Conservation (phyloP, 2,329 filamentous ascomycete species). For the Botrytis tulipae region DNA sequence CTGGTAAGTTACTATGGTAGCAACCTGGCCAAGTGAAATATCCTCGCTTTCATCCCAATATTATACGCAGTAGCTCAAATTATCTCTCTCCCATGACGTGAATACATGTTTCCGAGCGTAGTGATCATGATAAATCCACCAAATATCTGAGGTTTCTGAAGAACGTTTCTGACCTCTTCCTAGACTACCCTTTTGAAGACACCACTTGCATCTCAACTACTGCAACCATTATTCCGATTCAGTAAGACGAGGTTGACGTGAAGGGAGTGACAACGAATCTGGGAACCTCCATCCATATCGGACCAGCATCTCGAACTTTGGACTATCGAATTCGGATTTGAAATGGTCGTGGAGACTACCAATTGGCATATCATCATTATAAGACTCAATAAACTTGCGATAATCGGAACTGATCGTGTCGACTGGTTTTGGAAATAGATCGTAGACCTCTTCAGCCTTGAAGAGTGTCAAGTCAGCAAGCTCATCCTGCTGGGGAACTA, state of each 20-base stretch:
- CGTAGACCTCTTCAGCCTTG: background rate
- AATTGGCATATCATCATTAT: background rate
- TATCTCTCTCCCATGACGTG: background rate
- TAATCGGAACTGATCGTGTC: rapidly evolving
- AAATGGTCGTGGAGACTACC: background rate
- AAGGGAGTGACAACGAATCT: background rate
- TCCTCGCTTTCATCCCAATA: background rate
- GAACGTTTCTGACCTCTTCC: background rate
- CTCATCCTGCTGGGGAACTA: background rate
- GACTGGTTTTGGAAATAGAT: background rate
- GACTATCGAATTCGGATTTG: background rate
- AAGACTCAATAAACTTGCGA: background rate
- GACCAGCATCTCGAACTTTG: background rate
- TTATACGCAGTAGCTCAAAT: background rate
- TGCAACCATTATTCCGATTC: background rate
- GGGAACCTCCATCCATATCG: background rate
- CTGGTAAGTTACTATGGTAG: background rate
- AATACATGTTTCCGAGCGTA: background rate
- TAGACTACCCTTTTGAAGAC: background rate
- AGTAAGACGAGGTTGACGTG: background rate
- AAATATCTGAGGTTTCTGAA: background rate
- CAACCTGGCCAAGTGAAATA: background rate
- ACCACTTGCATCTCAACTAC: too few relatives aligned
- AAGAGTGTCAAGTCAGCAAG: background rate
- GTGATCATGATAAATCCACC: background rate